Base-by-base conservation (phyloP, 75 land plant species). In the Picea sitchensis region DNA sequence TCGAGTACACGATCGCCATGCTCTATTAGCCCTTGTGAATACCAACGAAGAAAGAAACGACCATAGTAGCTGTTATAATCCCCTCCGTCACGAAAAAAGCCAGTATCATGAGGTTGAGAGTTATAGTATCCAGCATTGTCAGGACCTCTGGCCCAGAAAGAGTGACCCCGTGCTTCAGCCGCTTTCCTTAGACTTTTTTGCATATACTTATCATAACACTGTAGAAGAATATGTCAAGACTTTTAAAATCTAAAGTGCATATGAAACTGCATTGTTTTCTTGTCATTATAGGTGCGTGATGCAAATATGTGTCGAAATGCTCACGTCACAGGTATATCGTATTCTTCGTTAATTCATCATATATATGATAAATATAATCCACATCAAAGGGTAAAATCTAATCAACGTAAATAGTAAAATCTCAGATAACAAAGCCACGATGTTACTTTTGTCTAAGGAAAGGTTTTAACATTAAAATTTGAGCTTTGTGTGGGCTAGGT, bases 21-120 rank as follows among this genome's bases (percentile, higher is more conserved):
- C 61, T 92, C 92, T 71, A 92, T 88, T 36, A 96, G 81, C 21
- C 84, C 78, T 69, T 91, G 87, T 47, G 95, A 81, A 82, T 96
- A 96, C 99, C 99, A 96, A 32, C 80, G 78, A 60, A 96, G 92
- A 87, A 96, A 96, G 81, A 96, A 96, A 23, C 93, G 98, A 12
- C 99, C 99, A 82, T 96, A 96, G 77, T 91, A 91, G 79, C 95
- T 92, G 76, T 94, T 92, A 83, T 91, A 96, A 77, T 92, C 99
- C 75, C 99, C 99, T 26, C 93, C 83, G 57, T 96, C 92, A 88
- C 88, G 85, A 60, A 94, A 96, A 81, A 96, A 96, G 4, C 89
- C 93, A 21, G 98, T 93, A 58, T 94, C 98, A 76, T 91, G 86
- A 32, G 99, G 97, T 81, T 76, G 78, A 34, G 92, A 91, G 76